Evolutionary conservation across 495 filamentous ascomycete species (phyloP).

Genomic region (Extremus antarcticus): DNA sequence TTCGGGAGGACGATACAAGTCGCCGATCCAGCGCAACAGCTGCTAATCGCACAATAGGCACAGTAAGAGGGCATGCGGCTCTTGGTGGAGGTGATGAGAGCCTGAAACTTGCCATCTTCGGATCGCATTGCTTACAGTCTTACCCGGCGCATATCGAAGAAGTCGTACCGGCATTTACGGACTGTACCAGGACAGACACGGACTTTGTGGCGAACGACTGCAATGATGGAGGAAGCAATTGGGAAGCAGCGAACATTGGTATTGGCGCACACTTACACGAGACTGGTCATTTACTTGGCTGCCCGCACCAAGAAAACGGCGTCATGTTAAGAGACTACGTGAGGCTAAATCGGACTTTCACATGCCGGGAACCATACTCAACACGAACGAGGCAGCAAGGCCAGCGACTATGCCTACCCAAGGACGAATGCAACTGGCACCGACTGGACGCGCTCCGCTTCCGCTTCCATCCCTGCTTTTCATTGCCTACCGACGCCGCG

Average conservation of each 20-base stretch:
- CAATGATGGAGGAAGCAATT: constrained; percentile 73
- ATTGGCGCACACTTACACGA: constrained; percentile 90
- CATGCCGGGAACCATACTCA: constrained; percentile 65
- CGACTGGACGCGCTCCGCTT: constrained; percentile 78
- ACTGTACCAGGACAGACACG: constrained; percentile 81
- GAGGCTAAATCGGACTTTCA: constrained; percentile 70
- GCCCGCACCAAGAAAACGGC: constrained; percentile 74
- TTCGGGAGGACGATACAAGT: no score
- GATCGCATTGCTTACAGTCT: constrained; percentile 77
- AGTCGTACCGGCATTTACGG: constrained; percentile 70
- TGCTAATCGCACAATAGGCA: no score
- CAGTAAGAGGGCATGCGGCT: constrained; percentile 71
- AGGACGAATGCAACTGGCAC: constrained; percentile 83
- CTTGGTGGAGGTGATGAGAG: constrained; percentile 57
- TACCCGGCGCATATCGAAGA: constrained; percentile 79
- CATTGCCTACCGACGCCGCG: constrained; percentile 63
- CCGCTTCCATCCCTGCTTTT: constrained; percentile 83
- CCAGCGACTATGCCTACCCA: constrained; percentile 53
- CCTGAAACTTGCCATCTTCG: constrained; percentile 76
- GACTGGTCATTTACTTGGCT: constrained; percentile 75
- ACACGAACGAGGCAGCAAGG: constrained; percentile 75
- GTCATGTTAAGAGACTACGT: constrained; percentile 85
- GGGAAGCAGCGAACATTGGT: constrained; percentile 84
- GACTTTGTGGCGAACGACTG: constrained; percentile 71
- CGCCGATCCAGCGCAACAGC: no score